phyloP scores from a whole-genome alignment of 495 filamentous ascomycete genomes.

The Xylaria bambusicola region DNA sequence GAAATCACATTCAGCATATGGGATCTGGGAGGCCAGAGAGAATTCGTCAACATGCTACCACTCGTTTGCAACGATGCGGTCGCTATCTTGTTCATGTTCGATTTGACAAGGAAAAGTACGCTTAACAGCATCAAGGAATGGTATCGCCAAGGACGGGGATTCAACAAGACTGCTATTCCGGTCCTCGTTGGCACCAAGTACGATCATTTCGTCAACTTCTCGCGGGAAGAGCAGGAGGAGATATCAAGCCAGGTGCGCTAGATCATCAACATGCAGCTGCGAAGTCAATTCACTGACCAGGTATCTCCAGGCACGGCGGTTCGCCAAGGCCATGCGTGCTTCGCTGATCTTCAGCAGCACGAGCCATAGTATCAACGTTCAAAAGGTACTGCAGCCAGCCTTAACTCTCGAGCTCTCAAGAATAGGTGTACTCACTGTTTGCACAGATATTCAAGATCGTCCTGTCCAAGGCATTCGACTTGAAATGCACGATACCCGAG shows the following conservation, averaged over 20 bases:
- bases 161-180: slow-evolving; percentile 99
- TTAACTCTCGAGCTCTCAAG: not conserved
- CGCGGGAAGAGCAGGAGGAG: slow-evolving; percentile 94
- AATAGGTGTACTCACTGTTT: not conserved
- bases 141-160: slow-evolving; percentile 96
- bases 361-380: slow-evolving; percentile 98
- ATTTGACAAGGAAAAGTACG: slow-evolving; percentile 95
- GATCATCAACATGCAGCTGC: not conserved
- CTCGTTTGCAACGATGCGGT: slow-evolving; percentile 98
- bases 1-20: slow-evolving; percentile 99
- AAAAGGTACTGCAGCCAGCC: slow-evolving; percentile 67
- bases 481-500: slow-evolving; percentile 98
- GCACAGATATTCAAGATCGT: slow-evolving; percentile 98
- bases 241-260: slow-evolving; percentile 83
- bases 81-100: slow-evolving; percentile 99
- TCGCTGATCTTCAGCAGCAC: slow-evolving; percentile 97
- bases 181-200: slow-evolving; percentile 97
- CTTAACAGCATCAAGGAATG: slow-evolving; percentile 99
- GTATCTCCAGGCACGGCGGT: slow-evolving; percentile 76
- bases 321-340: slow-evolving; percentile 97
- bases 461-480: slow-evolving; percentile 94
- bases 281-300: slow-evolving; percentile 17
- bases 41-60: slow-evolving; percentile 99
- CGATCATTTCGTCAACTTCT: slow-evolving; percentile 98
- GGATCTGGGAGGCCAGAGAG: slow-evolving; percentile 96